Conservation (phyloP, 2,329 filamentous ascomycete genomes). For the Cladosporium sphaerospermum region DNA sequence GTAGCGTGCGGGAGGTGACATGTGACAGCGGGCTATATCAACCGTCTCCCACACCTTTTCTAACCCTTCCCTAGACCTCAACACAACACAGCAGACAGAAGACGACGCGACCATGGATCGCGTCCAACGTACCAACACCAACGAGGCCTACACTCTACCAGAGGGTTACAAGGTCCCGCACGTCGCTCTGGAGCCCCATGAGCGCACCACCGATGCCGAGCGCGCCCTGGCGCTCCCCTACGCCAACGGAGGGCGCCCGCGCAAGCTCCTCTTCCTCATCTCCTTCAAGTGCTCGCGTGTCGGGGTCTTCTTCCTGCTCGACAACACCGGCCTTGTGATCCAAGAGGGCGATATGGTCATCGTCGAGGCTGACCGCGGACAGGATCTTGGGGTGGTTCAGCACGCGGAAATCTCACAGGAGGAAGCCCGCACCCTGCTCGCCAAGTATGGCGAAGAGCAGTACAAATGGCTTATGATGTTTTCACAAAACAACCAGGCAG, state of each 20-base stretch:
- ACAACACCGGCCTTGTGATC: conserved; percentile 85
- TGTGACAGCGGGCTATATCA: neutral
- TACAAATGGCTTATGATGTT: conserved; percentile 99
- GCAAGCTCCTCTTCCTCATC: conserved; percentile 72
- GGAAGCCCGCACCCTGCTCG: conserved; percentile 80
- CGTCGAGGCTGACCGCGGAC: conserved; percentile 92
- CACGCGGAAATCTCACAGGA: conserved; percentile 83
- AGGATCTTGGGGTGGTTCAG: conserved; percentile 88
- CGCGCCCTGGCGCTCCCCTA: conserved; percentile 53
- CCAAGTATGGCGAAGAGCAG: conserved; percentile 88
- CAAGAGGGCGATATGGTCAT: conserved; percentile 93
- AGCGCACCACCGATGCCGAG: conserved; percentile 16
- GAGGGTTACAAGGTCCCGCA: conserved; percentile 25
- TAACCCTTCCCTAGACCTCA: conserved; percentile 4
- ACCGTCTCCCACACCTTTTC: neutral
- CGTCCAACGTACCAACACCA: conserved; percentile 19
- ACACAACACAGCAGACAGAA: neutral
- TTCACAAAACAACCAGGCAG: conserved; percentile 41
- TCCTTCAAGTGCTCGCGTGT: conserved; percentile 94
- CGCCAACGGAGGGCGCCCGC: conserved; percentile 32
- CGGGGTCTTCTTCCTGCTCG: conserved; percentile 95
- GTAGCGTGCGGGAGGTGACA: conserved; percentile 4
- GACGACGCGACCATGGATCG: conserved; percentile 1
- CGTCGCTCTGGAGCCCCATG: conserved; percentile 22
- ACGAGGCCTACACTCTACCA: conserved; percentile 20